Percentiles rank a stretch among this genome's conserved stretches.
Evolutionary conservation across 2,329 filamentous ascomycete species (phyloP).

Genomic region (Exophiala xenobiotica): DNA sequence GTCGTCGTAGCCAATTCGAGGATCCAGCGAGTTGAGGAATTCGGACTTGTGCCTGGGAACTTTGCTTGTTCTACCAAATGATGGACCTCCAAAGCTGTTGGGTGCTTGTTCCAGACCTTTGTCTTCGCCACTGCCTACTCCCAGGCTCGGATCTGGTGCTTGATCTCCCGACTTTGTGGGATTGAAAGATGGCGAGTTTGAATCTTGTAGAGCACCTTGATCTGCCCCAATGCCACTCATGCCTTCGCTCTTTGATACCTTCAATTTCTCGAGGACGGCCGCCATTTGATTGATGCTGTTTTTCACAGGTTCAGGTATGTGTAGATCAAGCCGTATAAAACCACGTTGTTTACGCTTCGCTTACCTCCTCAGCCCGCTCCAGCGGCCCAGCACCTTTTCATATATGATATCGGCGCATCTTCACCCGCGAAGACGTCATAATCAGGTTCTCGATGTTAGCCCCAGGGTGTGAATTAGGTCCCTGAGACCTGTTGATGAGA

Average conservation of each 20-base stretch:
- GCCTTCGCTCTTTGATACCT: constrained; percentile 7
- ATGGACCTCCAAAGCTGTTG: constrained; percentile 14
- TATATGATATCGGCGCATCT: no score
- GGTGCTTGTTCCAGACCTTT: constrained; percentile 8
- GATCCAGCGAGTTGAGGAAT: constrained; percentile 11
- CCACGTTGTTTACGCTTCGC: no score
- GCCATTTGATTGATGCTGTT: constrained; percentile 1
- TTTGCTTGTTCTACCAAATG: constrained; percentile 13
- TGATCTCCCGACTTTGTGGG: neutral
- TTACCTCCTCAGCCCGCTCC: no score
- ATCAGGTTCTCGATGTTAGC: no score
- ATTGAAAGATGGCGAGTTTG: neutral
- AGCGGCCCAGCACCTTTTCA: no score
- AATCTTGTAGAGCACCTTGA: constrained; percentile 11
- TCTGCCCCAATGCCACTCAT: constrained; percentile 13
- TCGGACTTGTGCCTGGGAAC: constrained; percentile 8
- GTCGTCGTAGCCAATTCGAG: constrained; percentile 10
- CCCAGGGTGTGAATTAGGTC: no score
- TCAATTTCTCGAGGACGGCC: constrained; percentile 10
- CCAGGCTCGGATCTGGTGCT: neutral
- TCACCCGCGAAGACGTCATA: no score
- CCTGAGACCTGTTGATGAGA: no score
- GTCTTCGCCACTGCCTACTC: neutral
- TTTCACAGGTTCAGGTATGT: no score
- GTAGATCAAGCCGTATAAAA: no score